Evolutionary conservation across 1,139 yeast genomes (phyloP).

Genomic region (Zygosaccharomyces sapae): DNA sequence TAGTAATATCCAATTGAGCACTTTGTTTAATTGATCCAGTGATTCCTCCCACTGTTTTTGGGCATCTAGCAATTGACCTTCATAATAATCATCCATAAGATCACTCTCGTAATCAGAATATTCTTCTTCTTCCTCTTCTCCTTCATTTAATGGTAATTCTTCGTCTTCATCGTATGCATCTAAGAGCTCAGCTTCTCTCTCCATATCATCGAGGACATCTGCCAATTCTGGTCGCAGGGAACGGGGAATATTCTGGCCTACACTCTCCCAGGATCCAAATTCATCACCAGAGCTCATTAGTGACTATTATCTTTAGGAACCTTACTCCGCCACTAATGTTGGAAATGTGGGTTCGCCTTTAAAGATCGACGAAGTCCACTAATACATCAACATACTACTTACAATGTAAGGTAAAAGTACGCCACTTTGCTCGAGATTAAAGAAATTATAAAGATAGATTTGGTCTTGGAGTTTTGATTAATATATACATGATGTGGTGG

Average conservation of each 20-base stretch:
- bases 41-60: constrained; percentile 68
- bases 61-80: constrained; percentile 36
- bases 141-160: constrained; percentile 8
- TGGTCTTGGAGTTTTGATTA: not conserved
- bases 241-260: not conserved
- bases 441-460: not conserved
- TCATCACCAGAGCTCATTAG: constrained; percentile 5
- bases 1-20: constrained; percentile 50
- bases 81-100: constrained; percentile 17
- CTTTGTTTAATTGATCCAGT: constrained; percentile 48
- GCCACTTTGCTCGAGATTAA: not conserved
- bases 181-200: not conserved
- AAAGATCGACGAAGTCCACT: not conserved
- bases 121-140: constrained; percentile 13
- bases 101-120: constrained; percentile 20
- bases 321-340: not conserved
- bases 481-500: constrained; percentile 5
- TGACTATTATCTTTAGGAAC: not conserved
- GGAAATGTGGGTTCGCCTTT: not conserved
- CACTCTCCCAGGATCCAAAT: not conserved
- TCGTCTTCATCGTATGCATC: constrained; percentile 9
- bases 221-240: constrained; percentile 3
- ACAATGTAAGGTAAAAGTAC: not conserved
- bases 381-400: not conserved
- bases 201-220: not conserved